Conservation (phyloP, 805 yeast genomes). For the Schizosaccharomyces japonicus region DNA sequence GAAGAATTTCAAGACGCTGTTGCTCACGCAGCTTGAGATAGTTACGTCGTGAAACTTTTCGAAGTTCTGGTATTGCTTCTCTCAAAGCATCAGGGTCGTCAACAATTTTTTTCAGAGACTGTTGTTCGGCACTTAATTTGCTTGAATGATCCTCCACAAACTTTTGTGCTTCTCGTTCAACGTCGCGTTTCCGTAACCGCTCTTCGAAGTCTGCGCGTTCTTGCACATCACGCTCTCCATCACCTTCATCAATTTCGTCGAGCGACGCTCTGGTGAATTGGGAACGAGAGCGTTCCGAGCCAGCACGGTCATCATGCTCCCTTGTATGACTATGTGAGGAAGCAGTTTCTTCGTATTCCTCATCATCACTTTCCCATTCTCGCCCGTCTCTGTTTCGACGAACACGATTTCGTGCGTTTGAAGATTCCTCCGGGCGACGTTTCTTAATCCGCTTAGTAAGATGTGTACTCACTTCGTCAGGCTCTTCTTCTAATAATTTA, state of each 20-base stretch:
- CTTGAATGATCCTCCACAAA: slow-evolving; percentile 7
- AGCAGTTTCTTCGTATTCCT: not conserved
- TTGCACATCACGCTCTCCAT: slow-evolving; percentile 11
- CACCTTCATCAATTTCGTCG: slow-evolving; percentile 5
- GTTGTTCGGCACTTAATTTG: slow-evolving; percentile 3
- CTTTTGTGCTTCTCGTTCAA: slow-evolving; percentile 3
- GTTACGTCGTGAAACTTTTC: slow-evolving; percentile 26
- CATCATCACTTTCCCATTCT: slow-evolving; percentile 4
- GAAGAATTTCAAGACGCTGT: slow-evolving; percentile 22
- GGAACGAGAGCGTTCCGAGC: not conserved
- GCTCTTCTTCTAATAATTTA: not conserved
- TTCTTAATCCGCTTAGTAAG: not conserved
- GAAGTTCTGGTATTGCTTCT: slow-evolving; percentile 17
- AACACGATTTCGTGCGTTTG: not conserved
- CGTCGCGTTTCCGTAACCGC: slow-evolving; percentile 12
- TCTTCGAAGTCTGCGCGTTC: slow-evolving; percentile 17
- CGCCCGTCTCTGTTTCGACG: not conserved
- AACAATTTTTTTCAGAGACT: not conserved
- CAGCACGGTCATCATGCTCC: not conserved
- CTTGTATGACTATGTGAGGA: not conserved
- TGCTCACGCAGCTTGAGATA: slow-evolving; percentile 28
- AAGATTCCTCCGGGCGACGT: not conserved
- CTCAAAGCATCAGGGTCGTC: slow-evolving; percentile 8
- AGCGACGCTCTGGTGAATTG: no score
- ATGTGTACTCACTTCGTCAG: not conserved